Base-by-base conservation (phyloP, 1,139 yeast genomes). In the Pichia kudriavzevii region DNA sequence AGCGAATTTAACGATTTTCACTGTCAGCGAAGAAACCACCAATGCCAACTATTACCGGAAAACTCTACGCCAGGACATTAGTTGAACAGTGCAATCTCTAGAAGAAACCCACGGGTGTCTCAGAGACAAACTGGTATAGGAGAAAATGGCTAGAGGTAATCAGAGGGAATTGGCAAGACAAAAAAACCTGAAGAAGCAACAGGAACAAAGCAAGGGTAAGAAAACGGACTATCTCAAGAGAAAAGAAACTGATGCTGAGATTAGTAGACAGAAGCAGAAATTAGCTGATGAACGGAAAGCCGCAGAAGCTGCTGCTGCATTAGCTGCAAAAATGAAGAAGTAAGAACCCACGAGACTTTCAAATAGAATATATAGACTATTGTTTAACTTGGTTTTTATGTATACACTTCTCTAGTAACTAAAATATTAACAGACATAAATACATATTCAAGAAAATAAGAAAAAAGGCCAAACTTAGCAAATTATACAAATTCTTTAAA, bases 121-220 rank as follows among this genome's bases (percentile, higher is more conserved):
- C n/a, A n/a, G n/a, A n/a, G n/a, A n/a, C n/a, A n/a, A n/a, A n/a
- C n/a, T n/a, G n/a, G n/a, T n/a, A n/a, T n/a, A n/a, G n/a, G n/a
- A n/a, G n/a, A 30, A 7, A 10, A 88, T 88, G 97, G 80, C 95
- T 35, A 75, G 98, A 67, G 98, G 98, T 22, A 91, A 91, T 61
- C 97, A 91, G 63, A 74, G 98, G 59, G 98, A 91, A 34, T 72
- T 83, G 52, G 96, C 96, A 20, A 73, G 98, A 56, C 87, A 79
- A 42, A 88, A 84, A 64, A 85, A 84, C 61, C 59, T 64, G 56
- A 91, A 88, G 66, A 88, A 88, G 61, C 79, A 72, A 53, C 73
- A 72, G 48, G 81, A 75, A 28, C 35, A 26, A 6, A 67, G 67
- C 19, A 78, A 79, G 57, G 67, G 63, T 50, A 84, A 85, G 67